Evolutionary conservation across 257 asterid genomes (phyloP).

Genomic region (Solanum paucissectum): DNA sequence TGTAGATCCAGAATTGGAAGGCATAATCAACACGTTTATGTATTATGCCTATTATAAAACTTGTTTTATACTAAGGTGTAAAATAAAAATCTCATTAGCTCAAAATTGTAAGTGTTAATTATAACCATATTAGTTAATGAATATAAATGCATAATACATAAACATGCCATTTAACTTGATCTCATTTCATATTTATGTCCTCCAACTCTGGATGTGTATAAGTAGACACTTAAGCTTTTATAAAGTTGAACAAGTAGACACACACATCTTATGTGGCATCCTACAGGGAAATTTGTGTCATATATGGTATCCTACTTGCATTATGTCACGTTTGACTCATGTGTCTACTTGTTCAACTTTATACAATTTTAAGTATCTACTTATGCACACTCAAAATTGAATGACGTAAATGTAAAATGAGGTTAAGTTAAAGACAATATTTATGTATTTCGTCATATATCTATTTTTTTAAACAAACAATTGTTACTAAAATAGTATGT

Average conservation of each 20-base stretch:
- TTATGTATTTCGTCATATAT: too few species aligned
- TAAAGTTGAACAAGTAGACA: background rate
- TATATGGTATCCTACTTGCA: too few species aligned
- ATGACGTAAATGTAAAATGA: too few species aligned
- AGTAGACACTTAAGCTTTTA: background rate
- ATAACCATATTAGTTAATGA: background rate
- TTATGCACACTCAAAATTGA: too few species aligned
- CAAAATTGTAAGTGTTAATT: background rate
- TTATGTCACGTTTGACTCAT: background rate
- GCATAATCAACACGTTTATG: background rate
- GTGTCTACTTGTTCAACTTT: background rate
- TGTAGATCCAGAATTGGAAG: background rate
- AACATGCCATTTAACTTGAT: too few species aligned
- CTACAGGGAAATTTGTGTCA: too few species aligned
- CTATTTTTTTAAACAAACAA: background rate
- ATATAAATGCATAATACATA: background rate
- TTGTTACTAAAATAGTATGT: too few species aligned
- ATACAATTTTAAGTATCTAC: too few species aligned
- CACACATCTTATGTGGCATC: too few species aligned
- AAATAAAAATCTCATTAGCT: background rate
- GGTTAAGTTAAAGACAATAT: too few species aligned
- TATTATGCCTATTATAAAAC: background rate
- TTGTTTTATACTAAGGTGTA: background rate
- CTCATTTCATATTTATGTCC: background rate
- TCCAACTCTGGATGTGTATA: accelerated